Evolutionary conservation across 2,329 filamentous ascomycete species (phyloP), one percentile per base, ranked within the genome.

Genomic region (Epichloe amarillans): DNA sequence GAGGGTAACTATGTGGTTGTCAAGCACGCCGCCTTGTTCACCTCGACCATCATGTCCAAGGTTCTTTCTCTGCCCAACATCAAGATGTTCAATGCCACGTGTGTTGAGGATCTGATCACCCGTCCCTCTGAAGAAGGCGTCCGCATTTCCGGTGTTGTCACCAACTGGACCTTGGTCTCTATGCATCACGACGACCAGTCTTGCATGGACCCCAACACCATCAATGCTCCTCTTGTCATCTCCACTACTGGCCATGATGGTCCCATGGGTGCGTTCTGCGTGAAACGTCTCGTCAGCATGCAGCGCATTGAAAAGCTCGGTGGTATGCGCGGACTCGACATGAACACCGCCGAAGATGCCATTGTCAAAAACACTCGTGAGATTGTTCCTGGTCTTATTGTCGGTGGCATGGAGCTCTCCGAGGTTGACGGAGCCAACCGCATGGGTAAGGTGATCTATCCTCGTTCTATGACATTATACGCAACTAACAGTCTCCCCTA

Each of bases 141-240:
- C 42, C 82, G 86, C 55, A 83, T 95, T 57, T 86, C 88, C 8
- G 89, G 89, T 61, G 89, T 95, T 1, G 90, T 96, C 50, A 94
- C 88, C 62, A 96, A 96, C 77, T 96, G 89, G 89, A 95, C 89
- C 1, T 77, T 95, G 26, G 89, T 95, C 46, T 80, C 83, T 42
- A 86, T 91, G 75, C 84, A 90, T 68, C 86, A 90, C 68, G 85
- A 89, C 64, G 86, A 91, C 66, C 88, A 95, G 72, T 86, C 81
- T 54, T 95, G 89, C 83, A 95, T 95, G 89, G 90, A 95, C 67
- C 89, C 89, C 58, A 95, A 93, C 79, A 95, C 89, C 61, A 95
- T 95, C 78, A 95, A 95, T 64, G 88, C 88, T 0, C 88, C 89
- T 1, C 69, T 95, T 53, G 75, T 95, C 63, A 86, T 96, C 72